Evolutionary conservation across 176 grass and related monocot species (phyloP).

Genomic region (Juncus effusus): DNA sequence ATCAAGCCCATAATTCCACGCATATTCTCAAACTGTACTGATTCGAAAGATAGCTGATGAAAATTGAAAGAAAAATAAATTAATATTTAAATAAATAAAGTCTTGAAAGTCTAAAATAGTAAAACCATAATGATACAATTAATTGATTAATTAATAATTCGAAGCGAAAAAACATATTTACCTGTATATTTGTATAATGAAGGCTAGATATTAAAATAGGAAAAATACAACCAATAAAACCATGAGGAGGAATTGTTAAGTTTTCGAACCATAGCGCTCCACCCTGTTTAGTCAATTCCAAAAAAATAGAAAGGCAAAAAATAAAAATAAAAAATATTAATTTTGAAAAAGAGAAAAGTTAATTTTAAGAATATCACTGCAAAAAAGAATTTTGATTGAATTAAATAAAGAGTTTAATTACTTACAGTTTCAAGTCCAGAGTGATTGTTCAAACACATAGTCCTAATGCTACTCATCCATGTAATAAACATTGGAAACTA

Average conservation of each 20-base stretch:
- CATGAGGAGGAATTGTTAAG: conserved; percentile 64
- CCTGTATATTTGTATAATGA: conserved; percentile 91
- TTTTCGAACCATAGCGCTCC: conserved; percentile 81
- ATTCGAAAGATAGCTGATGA: conserved; percentile 63
- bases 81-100: too few species aligned
- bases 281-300: conserved; percentile 36
- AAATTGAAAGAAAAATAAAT: conserved; percentile 3
- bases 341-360: neutral
- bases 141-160: conserved; percentile 3
- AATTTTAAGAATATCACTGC: neutral
- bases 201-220: conserved; percentile 76
- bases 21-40: conserved; percentile 41
- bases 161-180: conserved; percentile 26
- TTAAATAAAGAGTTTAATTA: conserved; percentile 10
- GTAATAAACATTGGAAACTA: conserved; percentile 81
- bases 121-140: conserved; percentile 6
- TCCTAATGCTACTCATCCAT: conserved; percentile 75
- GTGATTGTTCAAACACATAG: conserved; percentile 72
- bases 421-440: conserved; percentile 81
- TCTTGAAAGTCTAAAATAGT: neutral
- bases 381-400: conserved; percentile 15
- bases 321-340: conserved; percentile 13
- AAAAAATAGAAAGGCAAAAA: conserved; percentile 7
- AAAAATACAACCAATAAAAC: conserved; percentile 58
- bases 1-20: conserved; percentile 65